Percentiles rank a stretch among this genome's conserved stretches.
Evolutionary conservation across 2,329 filamentous ascomycete genomes (phyloP).

Genomic region (Simplicillium sp.): DNA sequence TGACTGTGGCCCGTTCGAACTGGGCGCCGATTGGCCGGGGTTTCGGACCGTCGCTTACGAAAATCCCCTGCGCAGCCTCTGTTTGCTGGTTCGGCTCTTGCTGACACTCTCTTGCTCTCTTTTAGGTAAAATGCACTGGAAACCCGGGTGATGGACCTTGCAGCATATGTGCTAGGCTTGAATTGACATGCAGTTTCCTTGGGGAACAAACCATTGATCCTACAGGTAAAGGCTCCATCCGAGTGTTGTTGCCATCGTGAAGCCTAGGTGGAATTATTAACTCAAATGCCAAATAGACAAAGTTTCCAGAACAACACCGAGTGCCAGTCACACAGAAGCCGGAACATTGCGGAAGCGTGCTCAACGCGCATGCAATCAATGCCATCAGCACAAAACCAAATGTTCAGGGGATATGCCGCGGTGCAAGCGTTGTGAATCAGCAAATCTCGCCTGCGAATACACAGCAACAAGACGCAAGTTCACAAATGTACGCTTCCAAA

Average conservation of each 20-base stretch:
- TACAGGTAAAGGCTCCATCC: constrained; percentile 13
- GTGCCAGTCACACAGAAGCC: constrained; percentile 30
- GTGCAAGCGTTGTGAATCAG: constrained; percentile 26
- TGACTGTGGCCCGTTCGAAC: neutral
- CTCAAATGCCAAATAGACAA: constrained; percentile 11
- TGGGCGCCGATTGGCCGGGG: neutral
- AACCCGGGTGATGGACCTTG: constrained; percentile 25
- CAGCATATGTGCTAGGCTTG: constrained; percentile 25
- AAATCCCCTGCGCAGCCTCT: too few species aligned
- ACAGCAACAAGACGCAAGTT: constrained; percentile 27
- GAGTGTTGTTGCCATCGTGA: too few species aligned
- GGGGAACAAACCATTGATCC: constrained; percentile 11
- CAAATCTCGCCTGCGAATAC: constrained; percentile 28
- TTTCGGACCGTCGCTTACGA: too few species aligned
- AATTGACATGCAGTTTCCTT: constrained; percentile 25
- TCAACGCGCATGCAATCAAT: constrained; percentile 30
- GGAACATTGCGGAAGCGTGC: constrained; percentile 30
- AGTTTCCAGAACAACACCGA: constrained; percentile 27
- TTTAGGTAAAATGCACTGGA: constrained; percentile 32
- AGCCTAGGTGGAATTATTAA: too few species aligned
- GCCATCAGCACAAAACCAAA: constrained; percentile 32
- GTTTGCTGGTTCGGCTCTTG: constrained; percentile 1
- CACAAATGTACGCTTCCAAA: constrained; percentile 19
- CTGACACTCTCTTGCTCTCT: neutral
- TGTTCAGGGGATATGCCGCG: constrained; percentile 30